phyloP scores from a whole-genome alignment of 306 rosid genomes.

The Argentina anserina region DNA sequence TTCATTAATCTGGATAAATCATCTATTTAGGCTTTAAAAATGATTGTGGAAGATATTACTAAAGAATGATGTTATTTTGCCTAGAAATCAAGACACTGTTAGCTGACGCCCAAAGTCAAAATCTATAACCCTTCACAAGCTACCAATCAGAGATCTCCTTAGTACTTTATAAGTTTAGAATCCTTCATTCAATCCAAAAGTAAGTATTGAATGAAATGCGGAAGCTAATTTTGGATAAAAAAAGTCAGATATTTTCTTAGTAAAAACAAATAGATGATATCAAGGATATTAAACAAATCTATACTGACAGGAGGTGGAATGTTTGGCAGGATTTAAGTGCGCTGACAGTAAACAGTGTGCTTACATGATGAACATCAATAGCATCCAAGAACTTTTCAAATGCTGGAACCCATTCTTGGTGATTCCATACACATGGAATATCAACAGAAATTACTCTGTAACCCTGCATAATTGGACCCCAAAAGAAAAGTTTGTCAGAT shows the following conservation, averaged over 20 bases:
- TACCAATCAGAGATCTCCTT: not conserved
- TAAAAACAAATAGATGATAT: not conserved
- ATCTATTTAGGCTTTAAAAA: not conserved
- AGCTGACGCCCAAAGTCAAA: not conserved
- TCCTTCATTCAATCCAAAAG: not conserved
- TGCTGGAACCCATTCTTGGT: constrained; percentile 89
- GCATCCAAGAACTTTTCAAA: constrained; percentile 99
- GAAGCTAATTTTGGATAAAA: not conserved
- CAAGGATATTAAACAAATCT: not conserved
- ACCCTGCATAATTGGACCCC: constrained; percentile 55
- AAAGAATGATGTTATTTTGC: not conserved
- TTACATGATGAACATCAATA: constrained; percentile 94
- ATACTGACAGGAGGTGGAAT: not conserved
- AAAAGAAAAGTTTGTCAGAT: not conserved
- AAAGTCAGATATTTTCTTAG: not conserved
- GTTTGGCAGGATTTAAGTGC: not conserved
- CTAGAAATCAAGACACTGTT: not conserved
- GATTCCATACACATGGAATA: constrained; percentile 93
- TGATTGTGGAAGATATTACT: not conserved
- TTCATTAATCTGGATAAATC: not conserved
- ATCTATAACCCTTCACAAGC: not conserved
- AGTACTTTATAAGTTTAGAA: not conserved
- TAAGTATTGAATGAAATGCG: not conserved
- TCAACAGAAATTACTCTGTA: constrained; percentile 93
- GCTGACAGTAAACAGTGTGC: constrained; percentile 17